These are phyloP conservation scores for Salix exigua DNA, from an alignment of 345 rosid genomes.

Conservation along the genomic window DNA sequence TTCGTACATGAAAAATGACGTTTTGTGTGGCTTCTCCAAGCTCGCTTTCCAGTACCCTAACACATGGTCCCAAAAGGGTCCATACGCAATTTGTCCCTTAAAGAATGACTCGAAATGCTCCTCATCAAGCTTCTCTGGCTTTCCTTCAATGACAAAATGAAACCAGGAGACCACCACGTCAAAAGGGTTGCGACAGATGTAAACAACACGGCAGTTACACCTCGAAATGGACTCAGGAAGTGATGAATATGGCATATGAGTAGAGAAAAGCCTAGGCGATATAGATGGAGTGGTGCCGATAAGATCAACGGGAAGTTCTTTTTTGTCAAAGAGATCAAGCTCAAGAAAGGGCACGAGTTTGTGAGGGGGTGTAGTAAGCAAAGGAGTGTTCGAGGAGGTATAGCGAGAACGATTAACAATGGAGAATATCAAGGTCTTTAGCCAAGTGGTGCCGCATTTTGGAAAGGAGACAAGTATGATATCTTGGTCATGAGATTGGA, in stretches of 20 bases:
- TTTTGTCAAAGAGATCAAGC: not conserved
- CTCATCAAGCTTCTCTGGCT: not conserved
- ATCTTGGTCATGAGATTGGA: not conserved
- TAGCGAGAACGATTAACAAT: not conserved
- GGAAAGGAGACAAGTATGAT: too few species aligned
- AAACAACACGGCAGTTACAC: not conserved
- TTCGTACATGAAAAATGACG: not conserved
- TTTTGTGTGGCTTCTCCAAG: not conserved
- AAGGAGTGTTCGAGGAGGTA: not conserved
- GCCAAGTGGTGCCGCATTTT: slow-evolving; percentile 2
- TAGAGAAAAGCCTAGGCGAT: not conserved
- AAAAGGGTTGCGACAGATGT: slow-evolving; percentile 3
- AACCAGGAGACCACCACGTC: not conserved
- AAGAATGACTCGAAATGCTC: not conserved
- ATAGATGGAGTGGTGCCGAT: not conserved
- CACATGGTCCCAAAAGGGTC: slow-evolving; percentile 5
- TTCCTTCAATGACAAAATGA: not conserved
- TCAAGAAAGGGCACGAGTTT: not conserved
- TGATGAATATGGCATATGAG: not conserved
- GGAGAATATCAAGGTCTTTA: not conserved
- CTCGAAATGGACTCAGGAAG: not conserved
- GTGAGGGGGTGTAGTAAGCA: not conserved
- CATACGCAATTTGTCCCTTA: not conserved
- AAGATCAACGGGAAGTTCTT: not conserved
- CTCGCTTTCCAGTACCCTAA: slow-evolving; percentile 10